Evolutionary conservation across 1,284 basidiomycete species (phyloP).

Genomic region (Pyrrhoderma lamaoense): DNA sequence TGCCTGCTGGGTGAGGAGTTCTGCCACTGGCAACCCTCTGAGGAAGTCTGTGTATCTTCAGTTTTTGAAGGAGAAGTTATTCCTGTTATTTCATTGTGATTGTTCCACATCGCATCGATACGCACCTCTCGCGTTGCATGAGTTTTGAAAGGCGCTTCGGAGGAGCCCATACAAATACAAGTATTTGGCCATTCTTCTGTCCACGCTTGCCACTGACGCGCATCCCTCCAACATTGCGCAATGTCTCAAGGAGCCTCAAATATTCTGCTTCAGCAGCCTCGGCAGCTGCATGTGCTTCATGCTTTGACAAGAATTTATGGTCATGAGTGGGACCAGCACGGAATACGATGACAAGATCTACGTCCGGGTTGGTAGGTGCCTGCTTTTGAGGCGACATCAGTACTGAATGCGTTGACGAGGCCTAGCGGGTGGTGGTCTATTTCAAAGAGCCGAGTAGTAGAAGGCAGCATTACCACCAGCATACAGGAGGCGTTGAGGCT

Average conservation of each 20-base stretch:
- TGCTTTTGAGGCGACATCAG: too few relatives aligned
- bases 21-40: constrained; percentile 51
- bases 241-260: constrained; percentile 48
- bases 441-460: too few relatives aligned
- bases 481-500: too few relatives aligned
- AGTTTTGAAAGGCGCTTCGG: constrained; percentile 55
- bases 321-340: constrained; percentile 30
- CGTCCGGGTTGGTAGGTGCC: constrained; percentile 32
- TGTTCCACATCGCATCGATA: constrained; percentile 12
- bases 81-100: constrained; percentile 10
- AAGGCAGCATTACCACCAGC: too few relatives aligned
- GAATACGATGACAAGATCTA: constrained; percentile 69
- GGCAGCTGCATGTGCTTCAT: constrained; percentile 53
- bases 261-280: constrained; percentile 64
- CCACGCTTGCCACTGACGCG: constrained; percentile 67
- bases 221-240: constrained; percentile 58
- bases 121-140: constrained; percentile 70
- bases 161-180: constrained; percentile 76
- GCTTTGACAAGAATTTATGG: constrained; percentile 43
- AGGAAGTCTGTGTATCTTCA: constrained; percentile 56
- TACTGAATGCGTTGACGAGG: too few relatives aligned
- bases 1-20: constrained; percentile 26
- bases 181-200: constrained; percentile 66
- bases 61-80: constrained; percentile 11
- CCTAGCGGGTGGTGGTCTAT: too few relatives aligned